Percentiles rank a stretch among this genome's conserved stretches.
phyloP scores from a whole-genome alignment of 768 basidiomycete species.

The Brasilioporus rufonigricans region DNA sequence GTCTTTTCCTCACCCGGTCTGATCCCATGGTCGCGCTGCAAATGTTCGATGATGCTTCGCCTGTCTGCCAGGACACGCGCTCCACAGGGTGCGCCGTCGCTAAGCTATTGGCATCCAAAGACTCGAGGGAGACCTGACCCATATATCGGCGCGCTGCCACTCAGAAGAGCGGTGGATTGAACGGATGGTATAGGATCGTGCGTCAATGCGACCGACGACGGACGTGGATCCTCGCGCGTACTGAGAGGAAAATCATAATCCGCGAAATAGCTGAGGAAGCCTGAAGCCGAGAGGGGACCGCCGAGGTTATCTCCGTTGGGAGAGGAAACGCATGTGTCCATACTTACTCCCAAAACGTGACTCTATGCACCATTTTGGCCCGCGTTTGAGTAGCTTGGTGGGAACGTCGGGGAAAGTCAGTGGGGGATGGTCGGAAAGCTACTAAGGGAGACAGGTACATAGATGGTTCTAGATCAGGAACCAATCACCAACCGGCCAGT shows the following conservation, averaged over 20 bases:
- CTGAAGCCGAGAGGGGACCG: not conserved
- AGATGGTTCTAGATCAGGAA: no score
- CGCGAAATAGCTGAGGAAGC: not conserved
- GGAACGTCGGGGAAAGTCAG: not conserved
- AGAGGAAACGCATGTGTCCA: not conserved
- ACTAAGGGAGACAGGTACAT: no score
- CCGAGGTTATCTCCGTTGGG: not conserved
- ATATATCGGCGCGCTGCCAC: no score
- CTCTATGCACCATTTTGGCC: not conserved
- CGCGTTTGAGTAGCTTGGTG: not conserved
- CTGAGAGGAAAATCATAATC: not conserved
- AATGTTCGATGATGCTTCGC: conserved; percentile 15
- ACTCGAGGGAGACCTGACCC: not conserved
- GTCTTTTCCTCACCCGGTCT: conserved; percentile 17
- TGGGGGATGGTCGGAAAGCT: no score
- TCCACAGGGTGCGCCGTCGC: conserved; percentile 6
- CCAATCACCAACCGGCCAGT: no score
- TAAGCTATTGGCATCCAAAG: conserved; percentile 12
- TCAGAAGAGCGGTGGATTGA: not conserved
- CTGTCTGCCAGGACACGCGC: conserved; percentile 1
- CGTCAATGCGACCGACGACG: not conserved
- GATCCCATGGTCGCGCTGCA: conserved; percentile 13
- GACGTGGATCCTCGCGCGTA: not conserved
- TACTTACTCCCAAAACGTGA: not conserved
- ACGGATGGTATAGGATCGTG: not conserved